These are phyloP conservation scores for Solanum chilense DNA, from an alignment of 257 asterid species.

Conservation along the genomic window DNA sequence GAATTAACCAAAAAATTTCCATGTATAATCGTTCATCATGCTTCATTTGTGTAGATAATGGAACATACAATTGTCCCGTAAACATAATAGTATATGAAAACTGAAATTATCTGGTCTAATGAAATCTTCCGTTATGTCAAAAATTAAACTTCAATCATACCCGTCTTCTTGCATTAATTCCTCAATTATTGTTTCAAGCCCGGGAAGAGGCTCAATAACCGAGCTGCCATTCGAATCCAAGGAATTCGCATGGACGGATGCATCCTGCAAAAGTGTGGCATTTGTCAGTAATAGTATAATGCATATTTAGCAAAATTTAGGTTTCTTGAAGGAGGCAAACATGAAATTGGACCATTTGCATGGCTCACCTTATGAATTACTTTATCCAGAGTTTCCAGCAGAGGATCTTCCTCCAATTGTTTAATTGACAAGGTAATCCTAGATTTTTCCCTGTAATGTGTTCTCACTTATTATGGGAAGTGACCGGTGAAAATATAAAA, in stretches of 20 bases:
- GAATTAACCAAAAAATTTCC: background rate
- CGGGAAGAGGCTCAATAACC: slow-evolving; percentile 81
- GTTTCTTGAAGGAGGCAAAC: background rate
- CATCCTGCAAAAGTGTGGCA: slow-evolving; percentile 32
- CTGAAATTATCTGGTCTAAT: background rate
- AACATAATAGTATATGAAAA: background rate
- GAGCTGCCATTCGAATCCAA: slow-evolving; percentile 14
- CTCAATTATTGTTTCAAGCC: slow-evolving; percentile 60
- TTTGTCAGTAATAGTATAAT: background rate
- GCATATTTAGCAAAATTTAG: background rate
- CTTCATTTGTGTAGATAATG: background rate
- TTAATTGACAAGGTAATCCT: slow-evolving; percentile 76
- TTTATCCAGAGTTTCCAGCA: slow-evolving; percentile 81
- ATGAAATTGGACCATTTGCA: background rate
- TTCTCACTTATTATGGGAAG: background rate
- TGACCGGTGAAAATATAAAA: background rate
- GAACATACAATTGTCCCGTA: background rate
- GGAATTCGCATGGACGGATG: slow-evolving; percentile 18
- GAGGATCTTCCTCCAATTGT: slow-evolving; percentile 93
- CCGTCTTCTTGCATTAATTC: slow-evolving; percentile 89
- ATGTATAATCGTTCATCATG: background rate
- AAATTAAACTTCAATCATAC: slow-evolving; percentile 27
- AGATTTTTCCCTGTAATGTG: slow-evolving; percentile 27
- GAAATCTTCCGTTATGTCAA: background rate
- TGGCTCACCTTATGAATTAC: slow-evolving; percentile 79